A percentile compares a stretch with the other conserved stretches of the same genome.
phyloP scores from a whole-genome alignment of 768 basidiomycete species.

The Leccinellum albellum region DNA sequence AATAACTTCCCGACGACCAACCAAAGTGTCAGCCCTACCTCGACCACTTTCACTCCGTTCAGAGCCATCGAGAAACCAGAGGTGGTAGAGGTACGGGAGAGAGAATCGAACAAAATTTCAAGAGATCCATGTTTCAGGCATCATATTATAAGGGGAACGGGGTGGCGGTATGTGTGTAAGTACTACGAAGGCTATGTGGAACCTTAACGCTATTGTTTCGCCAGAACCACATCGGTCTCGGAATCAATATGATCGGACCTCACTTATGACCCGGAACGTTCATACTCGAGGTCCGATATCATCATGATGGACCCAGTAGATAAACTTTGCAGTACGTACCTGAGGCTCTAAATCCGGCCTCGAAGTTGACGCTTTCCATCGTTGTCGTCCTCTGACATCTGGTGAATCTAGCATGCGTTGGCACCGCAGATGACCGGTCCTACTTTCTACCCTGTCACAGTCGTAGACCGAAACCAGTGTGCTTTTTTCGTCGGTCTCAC shows the following conservation, averaged over 20 bases:
- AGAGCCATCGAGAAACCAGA: constrained; percentile 39
- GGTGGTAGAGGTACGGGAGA: background rate
- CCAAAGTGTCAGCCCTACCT: constrained; percentile 27
- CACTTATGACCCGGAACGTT: background rate
- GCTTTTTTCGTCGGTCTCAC: background rate
- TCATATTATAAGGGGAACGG: background rate
- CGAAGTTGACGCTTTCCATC: background rate
- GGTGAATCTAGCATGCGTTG: background rate
- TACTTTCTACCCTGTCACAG: background rate
- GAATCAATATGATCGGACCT: background rate
- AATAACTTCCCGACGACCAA: background rate
- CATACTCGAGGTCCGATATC: background rate
- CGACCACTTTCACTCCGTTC: constrained; percentile 47
- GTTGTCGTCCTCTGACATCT: background rate
- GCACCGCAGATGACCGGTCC: background rate
- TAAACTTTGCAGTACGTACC: background rate
- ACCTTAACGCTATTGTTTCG: background rate
- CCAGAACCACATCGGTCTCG: background rate
- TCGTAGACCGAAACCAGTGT: too few relatives aligned
- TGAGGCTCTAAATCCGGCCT: too few relatives aligned
- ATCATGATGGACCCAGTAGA: too few relatives aligned
- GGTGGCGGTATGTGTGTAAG: background rate
- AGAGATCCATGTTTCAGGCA: constrained; percentile 10
- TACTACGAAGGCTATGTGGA: background rate
- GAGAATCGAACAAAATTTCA: background rate